phyloP scores from a whole-genome alignment of 441 rosid species.

The Flueggea neowawraea region DNA sequence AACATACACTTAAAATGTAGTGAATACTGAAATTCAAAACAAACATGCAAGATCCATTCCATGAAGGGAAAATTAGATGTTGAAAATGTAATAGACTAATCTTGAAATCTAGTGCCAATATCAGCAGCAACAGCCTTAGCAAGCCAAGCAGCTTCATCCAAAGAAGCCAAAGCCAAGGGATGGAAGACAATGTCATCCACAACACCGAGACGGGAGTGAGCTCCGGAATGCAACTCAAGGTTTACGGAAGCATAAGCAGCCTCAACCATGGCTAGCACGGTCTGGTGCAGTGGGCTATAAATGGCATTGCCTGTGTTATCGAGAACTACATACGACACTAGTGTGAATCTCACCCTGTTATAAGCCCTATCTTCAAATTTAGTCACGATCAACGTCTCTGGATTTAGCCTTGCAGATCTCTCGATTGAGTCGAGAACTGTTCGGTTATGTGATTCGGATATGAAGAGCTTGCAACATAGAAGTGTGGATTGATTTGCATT shows the following conservation, averaged over 20 bases:
- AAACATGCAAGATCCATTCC: too few species aligned
- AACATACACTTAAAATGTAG: too few species aligned
- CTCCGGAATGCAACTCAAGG: conserved; percentile 51
- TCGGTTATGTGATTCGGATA: conserved; percentile 50
- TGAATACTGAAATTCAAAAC: too few species aligned
- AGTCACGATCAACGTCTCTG: conserved; percentile 42
- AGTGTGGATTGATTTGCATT: conserved; percentile 30
- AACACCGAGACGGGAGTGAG: conserved; percentile 62
- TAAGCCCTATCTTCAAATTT: conserved; percentile 54
- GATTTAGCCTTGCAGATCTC: conserved; percentile 33
- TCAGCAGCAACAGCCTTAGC: conserved; percentile 54
- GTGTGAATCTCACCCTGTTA: conserved; percentile 48
- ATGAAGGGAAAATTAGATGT: too few species aligned
- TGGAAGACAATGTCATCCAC: conserved; percentile 58
- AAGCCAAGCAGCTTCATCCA: conserved; percentile 65
- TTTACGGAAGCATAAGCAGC: conserved; percentile 46
- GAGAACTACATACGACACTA: conserved; percentile 49
- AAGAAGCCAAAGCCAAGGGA: conserved; percentile 49
- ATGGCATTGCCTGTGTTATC: conserved; percentile 39
- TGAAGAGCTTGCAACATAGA: conserved; percentile 59
- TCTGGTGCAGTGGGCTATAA: conserved; percentile 56
- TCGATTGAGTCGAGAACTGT: conserved; percentile 45
- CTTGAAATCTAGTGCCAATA: conserved; percentile 52
- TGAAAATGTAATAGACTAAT: conserved; percentile 14
- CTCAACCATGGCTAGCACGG: conserved; percentile 48